These are phyloP conservation scores for Chytridiales sp. DNA, from an alignment of 371 early-diverging fungal species.

Conservation along the genomic window DNA sequence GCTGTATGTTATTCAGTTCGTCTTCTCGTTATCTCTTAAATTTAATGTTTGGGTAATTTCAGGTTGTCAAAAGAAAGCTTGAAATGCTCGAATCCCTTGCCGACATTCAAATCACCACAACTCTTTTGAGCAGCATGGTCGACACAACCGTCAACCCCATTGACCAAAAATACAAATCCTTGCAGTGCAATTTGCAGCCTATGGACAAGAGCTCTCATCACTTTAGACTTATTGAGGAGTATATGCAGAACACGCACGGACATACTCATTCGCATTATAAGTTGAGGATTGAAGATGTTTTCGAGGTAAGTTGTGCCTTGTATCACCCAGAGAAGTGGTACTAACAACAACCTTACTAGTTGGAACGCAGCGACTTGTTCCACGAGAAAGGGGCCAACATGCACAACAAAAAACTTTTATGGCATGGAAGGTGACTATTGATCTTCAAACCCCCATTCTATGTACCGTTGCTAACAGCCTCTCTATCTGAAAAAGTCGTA, in stretches of 20 bases:
- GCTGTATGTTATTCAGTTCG: too few species aligned
- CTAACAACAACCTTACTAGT: not conserved
- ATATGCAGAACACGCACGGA: conserved; percentile 55
- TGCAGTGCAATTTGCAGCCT: conserved; percentile 49
- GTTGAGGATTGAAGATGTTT: conserved; percentile 54
- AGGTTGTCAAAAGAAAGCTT: conserved; percentile 48
- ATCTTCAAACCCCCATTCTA: not conserved
- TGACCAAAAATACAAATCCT: conserved; percentile 50
- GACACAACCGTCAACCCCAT: conserved; percentile 45
- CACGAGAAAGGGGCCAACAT: conserved; percentile 34
- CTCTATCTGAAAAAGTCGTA: conserved; percentile 31
- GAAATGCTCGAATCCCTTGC: conserved; percentile 61
- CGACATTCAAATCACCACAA: conserved; percentile 56
- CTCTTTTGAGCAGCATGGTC: conserved; percentile 46
- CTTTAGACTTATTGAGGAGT: conserved; percentile 52
- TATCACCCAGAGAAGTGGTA: conserved; percentile 1
- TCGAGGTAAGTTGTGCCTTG: conserved; percentile 28
- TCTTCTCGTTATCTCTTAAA: too few species aligned
- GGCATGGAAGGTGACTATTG: conserved; percentile 53
- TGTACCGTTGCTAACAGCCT: not conserved
- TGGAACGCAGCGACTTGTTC: conserved; percentile 22
- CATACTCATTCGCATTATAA: conserved; percentile 40
- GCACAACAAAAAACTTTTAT: conserved; percentile 53
- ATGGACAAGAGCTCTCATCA: conserved; percentile 48
- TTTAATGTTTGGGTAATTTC: too few species aligned